phyloP scores from a whole-genome alignment of 805 yeast genomes.

The Teunomyces gatunensis region DNA sequence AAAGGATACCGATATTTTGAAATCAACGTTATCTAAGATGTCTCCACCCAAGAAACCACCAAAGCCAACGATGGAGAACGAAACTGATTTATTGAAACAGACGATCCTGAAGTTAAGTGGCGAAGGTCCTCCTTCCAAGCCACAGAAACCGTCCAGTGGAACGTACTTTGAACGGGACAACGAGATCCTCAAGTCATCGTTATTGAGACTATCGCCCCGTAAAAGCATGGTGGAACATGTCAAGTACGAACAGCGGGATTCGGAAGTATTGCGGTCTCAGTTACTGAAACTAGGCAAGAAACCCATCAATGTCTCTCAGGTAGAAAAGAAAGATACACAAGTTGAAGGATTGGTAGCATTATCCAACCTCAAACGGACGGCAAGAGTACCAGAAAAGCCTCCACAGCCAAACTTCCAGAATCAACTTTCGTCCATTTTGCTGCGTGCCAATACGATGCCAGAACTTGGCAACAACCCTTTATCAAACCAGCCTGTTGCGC shows the following conservation, averaged over 20 bases:
- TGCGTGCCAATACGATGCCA: conserved; percentile 30
- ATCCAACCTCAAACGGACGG: conserved; percentile 14
- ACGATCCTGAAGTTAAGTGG: conserved; percentile 10
- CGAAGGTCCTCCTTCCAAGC: conserved; percentile 8
- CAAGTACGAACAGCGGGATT: conserved; percentile 20
- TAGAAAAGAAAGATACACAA: conserved; percentile 7
- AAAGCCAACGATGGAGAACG: conserved; percentile 11
- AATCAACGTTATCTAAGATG: conserved; percentile 13
- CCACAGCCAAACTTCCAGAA: conserved; percentile 14
- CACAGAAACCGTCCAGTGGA: conserved; percentile 12
- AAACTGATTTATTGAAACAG: conserved; percentile 14
- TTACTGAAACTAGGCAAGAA: conserved; percentile 20
- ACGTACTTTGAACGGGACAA: conserved; percentile 15
- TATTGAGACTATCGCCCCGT: conserved; percentile 13
- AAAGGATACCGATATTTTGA: conserved; percentile 15
- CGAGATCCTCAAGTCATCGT: conserved; percentile 15
- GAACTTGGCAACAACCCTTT: conserved; percentile 7
- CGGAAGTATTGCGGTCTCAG: conserved; percentile 22
- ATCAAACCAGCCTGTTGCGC: not conserved
- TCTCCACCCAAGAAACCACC: conserved; percentile 8
- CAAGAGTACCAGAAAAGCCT: conserved; percentile 6
- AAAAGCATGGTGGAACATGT: conserved; percentile 5
- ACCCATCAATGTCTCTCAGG: conserved; percentile 2
- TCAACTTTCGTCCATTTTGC: conserved; percentile 24
- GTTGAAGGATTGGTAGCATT: conserved; percentile 17